Evolutionary conservation across 169 alveolate genomes (phyloP), one percentile per base, ranked within the genome.

Genomic region (Plasmodium fragile): DNA sequence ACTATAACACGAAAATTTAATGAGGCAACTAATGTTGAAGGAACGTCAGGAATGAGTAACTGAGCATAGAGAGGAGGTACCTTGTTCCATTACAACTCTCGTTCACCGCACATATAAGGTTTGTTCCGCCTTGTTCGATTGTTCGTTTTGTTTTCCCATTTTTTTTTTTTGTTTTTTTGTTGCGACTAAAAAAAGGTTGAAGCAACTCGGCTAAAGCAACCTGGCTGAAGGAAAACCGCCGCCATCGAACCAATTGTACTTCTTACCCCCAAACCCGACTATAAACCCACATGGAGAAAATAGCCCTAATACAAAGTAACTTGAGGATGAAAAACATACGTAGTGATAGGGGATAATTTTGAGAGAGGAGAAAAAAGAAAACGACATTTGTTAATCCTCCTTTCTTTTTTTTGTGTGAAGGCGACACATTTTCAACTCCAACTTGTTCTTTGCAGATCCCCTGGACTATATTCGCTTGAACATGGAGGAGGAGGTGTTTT

Each of bases 391-490:
- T 65, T 65, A 28, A 22, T 18, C 36, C 75, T 7, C 36, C 36
- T 7, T n/a, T 59, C 36, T 7, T n/a, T 59, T 59, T 65, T 55
- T 65, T 0, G 75, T n/a, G 13, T 1, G 41, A 65, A 79, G 5
- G 34, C 25, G 0, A 3, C 41, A 6, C 72, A 43, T 80, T 80
- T 53, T 8, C 8, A 25, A 49, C 22, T 22, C 3, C 59, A 28
- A 36, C 78, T 25, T 73, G 32, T 53, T n/a, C 22, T 81, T 49
- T 43, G 91, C 93, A 96, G 99, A 96, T 87, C 99, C 99, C 32
- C 92, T 98, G 82, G 99, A 98, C 78, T 94, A 97, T 79, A 97
- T 98, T 32, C 97, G 98, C 28, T 82, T 98, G 18, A 97, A 97
- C 41, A 96, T 98, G 81, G 99, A 98, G 75, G 99, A 98, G 78